Conservation (phyloP, 2,329 filamentous ascomycete species). For the Trichoderma endophyticum region DNA sequence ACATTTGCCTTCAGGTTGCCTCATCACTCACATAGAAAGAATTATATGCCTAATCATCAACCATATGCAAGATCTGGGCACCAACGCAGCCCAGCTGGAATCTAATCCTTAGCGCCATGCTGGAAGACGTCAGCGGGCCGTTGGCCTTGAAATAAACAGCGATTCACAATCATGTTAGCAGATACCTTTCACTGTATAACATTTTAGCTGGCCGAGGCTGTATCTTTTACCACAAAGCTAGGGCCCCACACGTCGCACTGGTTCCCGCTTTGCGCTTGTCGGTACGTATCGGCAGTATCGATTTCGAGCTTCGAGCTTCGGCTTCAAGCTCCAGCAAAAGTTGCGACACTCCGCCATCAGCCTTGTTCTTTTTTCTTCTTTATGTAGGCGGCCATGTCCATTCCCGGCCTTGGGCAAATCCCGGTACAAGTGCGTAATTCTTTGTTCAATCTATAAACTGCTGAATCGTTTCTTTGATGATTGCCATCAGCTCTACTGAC, state of each 20-base stretch:
- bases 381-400: slow-evolving; percentile 58
- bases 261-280: neutral
- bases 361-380: slow-evolving; percentile 22
- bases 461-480: neutral
- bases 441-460: neutral
- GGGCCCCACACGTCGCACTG: neutral
- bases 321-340: neutral
- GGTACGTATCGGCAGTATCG: neutral
- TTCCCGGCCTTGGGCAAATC: slow-evolving; percentile 69
- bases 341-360: neutral
- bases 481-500: neutral
- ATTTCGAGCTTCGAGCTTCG: neutral
- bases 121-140: slow-evolving; percentile 17
- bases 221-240: neutral
- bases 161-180: neutral
- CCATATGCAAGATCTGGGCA: neutral
- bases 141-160: neutral
- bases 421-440: slow-evolving; percentile 50
- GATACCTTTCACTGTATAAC: neutral
- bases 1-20: neutral
- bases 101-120: slow-evolving; percentile 5
- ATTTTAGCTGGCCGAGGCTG: fast-evolving
- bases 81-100: neutral
- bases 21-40: neutral
- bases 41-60: neutral